A percentile compares a stretch with the other conserved stretches of the same genome.
Evolutionary conservation across 441 rosid species (phyloP).

Genomic region (Populus hybrid): DNA sequence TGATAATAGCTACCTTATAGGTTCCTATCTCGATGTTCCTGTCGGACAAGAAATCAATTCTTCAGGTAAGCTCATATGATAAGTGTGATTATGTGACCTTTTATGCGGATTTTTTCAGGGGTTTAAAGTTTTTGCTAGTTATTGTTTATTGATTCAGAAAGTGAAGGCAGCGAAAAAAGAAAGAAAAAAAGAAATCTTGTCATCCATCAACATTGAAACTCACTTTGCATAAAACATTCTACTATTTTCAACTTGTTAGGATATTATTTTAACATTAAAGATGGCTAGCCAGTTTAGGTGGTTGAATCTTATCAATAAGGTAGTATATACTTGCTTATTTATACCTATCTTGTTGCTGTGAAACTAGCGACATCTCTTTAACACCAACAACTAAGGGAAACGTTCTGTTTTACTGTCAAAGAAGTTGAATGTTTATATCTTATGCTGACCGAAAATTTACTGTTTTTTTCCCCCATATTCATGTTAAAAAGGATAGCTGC

Average conservation of each 20-base stretch:
- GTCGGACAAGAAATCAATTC: constrained; percentile 83
- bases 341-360: not conserved
- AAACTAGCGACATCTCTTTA: not conserved
- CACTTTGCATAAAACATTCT: not conserved
- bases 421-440: not conserved
- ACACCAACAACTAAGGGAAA: not conserved
- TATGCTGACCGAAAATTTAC: not conserved
- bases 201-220: not conserved
- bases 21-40: constrained; percentile 87
- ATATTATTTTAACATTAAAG: not conserved
- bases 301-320: not conserved
- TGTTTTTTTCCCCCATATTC: not conserved
- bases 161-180: not conserved
- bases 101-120: not conserved
- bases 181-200: not conserved
- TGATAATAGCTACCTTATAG: constrained; percentile 65
- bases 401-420: not conserved
- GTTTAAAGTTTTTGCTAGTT: not conserved
- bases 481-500: not conserved
- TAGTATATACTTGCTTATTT: not conserved
- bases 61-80: constrained; percentile 58
- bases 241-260: not conserved
- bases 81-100: not conserved
- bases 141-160: not conserved
- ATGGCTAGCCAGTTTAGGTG: not conserved